These are phyloP conservation scores for Periconia sp. DNA, from an alignment of 2,329 filamentous ascomycete genomes.

Conservation along the genomic window DNA sequence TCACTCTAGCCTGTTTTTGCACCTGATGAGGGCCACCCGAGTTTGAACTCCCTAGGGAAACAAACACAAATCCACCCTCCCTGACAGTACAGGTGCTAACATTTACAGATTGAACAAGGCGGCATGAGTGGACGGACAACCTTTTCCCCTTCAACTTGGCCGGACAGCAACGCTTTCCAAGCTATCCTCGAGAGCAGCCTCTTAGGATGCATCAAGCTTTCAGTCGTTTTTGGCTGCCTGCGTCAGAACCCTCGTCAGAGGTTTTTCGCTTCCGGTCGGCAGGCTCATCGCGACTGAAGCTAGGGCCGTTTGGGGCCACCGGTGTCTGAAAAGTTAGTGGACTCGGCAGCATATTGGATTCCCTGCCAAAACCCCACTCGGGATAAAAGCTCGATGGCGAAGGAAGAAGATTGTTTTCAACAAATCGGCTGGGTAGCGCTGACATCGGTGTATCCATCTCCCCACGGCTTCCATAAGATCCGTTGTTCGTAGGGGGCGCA, in stretches of 20 bases:
- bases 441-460: constrained; percentile 81
- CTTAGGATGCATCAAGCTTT: constrained; percentile 28
- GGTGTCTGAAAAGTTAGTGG: constrained; percentile 93
- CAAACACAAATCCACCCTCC: not conserved
- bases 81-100: constrained; percentile 2
- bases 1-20: not conserved
- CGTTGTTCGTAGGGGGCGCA: constrained; percentile 66
- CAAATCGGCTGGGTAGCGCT: constrained; percentile 86
- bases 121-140: too few species aligned
- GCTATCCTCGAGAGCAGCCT: too few species aligned
- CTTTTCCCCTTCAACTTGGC: too few species aligned
- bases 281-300: constrained; percentile 48
- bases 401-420: constrained; percentile 82
- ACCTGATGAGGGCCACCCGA: not conserved
- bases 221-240: constrained; percentile 38
- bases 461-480: constrained; percentile 41
- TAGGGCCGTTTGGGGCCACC: constrained; percentile 46
- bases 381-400: constrained; percentile 92
- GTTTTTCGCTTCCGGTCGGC: constrained; percentile 45
- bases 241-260: constrained; percentile 42
- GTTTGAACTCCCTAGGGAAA: not conserved
- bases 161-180: too few species aligned
- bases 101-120: not conserved
- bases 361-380: constrained; percentile 79
- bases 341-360: constrained; percentile 86